A percentile compares a stretch with the other conserved stretches of the same genome.
Evolutionary conservation across 1,139 yeast genomes (phyloP).

Genomic region (Sugiyamaella paludigena): DNA sequence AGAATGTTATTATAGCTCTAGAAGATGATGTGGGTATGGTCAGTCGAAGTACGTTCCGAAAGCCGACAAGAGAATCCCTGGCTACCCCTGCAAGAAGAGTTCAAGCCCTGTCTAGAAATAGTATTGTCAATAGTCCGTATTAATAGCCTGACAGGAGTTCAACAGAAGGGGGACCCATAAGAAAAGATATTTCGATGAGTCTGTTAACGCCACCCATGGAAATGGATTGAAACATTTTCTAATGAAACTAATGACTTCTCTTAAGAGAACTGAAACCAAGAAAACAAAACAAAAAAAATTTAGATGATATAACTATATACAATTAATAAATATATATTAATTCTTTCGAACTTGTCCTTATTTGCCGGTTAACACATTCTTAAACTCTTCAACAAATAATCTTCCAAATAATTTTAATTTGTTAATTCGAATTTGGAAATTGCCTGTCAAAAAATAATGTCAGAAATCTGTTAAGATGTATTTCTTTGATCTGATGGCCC

Average conservation of each 20-base stretch:
- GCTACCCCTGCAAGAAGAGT: slow-evolving; percentile 35
- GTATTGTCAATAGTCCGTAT: slow-evolving; percentile 36
- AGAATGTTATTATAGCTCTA: slow-evolving; percentile 66
- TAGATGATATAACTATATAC: not conserved
- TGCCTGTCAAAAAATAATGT: slow-evolving; percentile 8
- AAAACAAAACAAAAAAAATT: not conserved
- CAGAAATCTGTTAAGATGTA: no score
- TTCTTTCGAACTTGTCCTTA: not conserved
- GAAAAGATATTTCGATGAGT: no score
- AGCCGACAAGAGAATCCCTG: slow-evolving; percentile 51
- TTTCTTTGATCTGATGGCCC: no score
- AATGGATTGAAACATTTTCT: not conserved
- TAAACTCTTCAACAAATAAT: slow-evolving; percentile 65
- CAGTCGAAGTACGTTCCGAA: slow-evolving; percentile 54
- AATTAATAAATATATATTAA: not conserved
- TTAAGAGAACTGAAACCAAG: not conserved
- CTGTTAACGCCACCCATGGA: no score
- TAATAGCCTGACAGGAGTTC: no score
- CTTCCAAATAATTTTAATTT: slow-evolving; percentile 60
- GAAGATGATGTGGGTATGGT: slow-evolving; percentile 71
- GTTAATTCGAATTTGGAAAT: slow-evolving; percentile 27
- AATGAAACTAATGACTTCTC: not conserved
- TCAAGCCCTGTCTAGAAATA: slow-evolving; percentile 31
- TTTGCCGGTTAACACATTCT: slow-evolving; percentile 34
- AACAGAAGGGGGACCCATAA: no score